Conservation (phyloP, 257 asterid genomes). For the Thymus mandschuricus region DNA sequence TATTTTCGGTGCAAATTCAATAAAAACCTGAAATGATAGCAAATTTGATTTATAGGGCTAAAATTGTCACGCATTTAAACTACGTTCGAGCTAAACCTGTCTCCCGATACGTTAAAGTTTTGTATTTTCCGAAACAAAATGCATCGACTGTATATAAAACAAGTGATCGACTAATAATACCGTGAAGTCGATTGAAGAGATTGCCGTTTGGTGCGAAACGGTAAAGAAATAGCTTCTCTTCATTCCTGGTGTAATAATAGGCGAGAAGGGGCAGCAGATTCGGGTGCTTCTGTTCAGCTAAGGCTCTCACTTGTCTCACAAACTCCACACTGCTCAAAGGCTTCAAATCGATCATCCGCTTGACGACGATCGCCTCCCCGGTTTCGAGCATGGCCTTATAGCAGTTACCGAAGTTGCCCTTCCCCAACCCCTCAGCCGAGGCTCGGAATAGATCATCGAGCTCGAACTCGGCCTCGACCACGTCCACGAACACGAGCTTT, state of each 20-base stretch:
- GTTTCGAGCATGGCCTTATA: conserved; percentile 62
- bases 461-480: conserved; percentile 39
- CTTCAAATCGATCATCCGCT: conserved; percentile 65
- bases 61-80: no score
- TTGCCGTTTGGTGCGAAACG: conserved; percentile 62
- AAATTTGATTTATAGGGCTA: no score
- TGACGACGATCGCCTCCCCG: conserved; percentile 66
- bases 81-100: no score
- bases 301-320: conserved; percentile 50
- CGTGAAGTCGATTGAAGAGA: conserved; percentile 59
- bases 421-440: conserved; percentile 78
- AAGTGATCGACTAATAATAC: conserved; percentile 11
- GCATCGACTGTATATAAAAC: no score
- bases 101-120: no score
- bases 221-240: conserved; percentile 63
- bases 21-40: no score
- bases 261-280: conserved; percentile 67
- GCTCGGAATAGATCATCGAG: conserved; percentile 73
- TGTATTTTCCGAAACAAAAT: no score
- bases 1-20: no score
- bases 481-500: conserved; percentile 53
- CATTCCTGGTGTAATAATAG: conserved; percentile 57
- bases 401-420: conserved; percentile 76
- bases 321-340: conserved; percentile 67
- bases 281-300: conserved; percentile 63